These are phyloP conservation scores for Daucus carota DNA, from an alignment of 129 eudicot genomes.

Conservation along the genomic window DNA sequence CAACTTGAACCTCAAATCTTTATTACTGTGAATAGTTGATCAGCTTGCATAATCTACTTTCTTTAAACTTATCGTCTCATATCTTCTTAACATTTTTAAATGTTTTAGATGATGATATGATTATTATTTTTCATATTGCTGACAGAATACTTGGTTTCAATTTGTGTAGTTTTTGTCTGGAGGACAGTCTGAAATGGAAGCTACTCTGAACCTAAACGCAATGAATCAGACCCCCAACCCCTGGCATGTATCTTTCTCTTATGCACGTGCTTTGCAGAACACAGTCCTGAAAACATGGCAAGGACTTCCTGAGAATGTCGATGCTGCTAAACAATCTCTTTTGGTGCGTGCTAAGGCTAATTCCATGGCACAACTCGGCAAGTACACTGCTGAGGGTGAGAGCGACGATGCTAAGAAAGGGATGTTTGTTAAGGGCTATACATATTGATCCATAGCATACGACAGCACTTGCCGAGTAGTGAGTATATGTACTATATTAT, in stretches of 20 bases:
- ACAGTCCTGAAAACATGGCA: conserved; percentile 87
- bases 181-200: conserved; percentile 91
- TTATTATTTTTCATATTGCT: neutral
- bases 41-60: neutral
- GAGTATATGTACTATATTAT: conserved; percentile 1
- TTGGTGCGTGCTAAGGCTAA: conserved; percentile 82
- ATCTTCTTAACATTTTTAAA: neutral
- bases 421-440: conserved; percentile 85
- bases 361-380: conserved; percentile 87
- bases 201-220: conserved; percentile 72
- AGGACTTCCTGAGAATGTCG: conserved; percentile 70
- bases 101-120: neutral
- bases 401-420: conserved; percentile 81
- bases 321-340: conserved; percentile 76
- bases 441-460: conserved; percentile 36
- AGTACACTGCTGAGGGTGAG: conserved; percentile 88
- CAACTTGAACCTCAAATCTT: neutral
- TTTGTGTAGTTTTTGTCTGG: conserved; percentile 74
- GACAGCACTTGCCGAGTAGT: neutral
- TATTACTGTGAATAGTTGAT: neutral
- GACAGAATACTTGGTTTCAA: conserved; percentile 5
- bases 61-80: neutral
- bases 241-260: conserved; percentile 86
- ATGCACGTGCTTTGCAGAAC: conserved; percentile 89
- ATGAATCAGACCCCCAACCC: conserved; percentile 97